Evolutionary conservation across 2,329 filamentous ascomycete genomes (phyloP), one percentile per base, ranked within the genome.

Genomic region (Neofusicoccum sp.): DNA sequence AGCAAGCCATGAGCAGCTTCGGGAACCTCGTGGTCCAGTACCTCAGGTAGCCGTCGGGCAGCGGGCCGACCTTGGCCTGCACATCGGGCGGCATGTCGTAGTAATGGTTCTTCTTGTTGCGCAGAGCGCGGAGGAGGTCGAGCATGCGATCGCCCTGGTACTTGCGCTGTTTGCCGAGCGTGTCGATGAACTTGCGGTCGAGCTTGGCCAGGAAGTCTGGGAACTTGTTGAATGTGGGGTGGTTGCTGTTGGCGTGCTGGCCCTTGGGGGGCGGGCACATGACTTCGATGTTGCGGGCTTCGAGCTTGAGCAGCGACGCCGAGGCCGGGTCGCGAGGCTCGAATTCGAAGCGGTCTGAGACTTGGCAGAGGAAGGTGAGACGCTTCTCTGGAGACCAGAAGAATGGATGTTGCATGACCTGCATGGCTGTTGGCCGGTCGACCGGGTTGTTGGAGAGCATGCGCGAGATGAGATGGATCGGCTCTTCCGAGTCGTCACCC

Each of bases 51-150:
- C 91, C 92, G 12, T 92, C 88, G 0, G 92, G 90, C 64, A 94
- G 73, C 7, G 87, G 79, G 0, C 92, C 93, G 0, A 97, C 91
- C 69, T 84, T 82, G 56, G 81, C 81, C 77, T 89, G 94, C 66
- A 97, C 84, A 54, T 87, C 80, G 12, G 93, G 90, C 6, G 91
- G 85, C 91, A 99, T 94, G 75, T 99, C 95, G 72, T 97, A 93
- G 74, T 97, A 99, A 74, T 99, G 95, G 67, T 98, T 97, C 71
- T 91, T 91, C 85, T 99, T 99, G 78, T 99, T 99, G 29, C 95
- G 84, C 62, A 99, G 80, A 1, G 94, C 95, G 1, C 95, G 86
- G 22, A 99, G 80, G 28, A 99, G 82, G 77, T 99, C 95, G 61
- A 99, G 79, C 73, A 99, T 85, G 50, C 87, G 86, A 1, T 86